Evolutionary conservation across 371 early-diverging fungal genomes (phyloP), one percentile per base, ranked within the genome.

Genomic region (Mortierella sp.): DNA sequence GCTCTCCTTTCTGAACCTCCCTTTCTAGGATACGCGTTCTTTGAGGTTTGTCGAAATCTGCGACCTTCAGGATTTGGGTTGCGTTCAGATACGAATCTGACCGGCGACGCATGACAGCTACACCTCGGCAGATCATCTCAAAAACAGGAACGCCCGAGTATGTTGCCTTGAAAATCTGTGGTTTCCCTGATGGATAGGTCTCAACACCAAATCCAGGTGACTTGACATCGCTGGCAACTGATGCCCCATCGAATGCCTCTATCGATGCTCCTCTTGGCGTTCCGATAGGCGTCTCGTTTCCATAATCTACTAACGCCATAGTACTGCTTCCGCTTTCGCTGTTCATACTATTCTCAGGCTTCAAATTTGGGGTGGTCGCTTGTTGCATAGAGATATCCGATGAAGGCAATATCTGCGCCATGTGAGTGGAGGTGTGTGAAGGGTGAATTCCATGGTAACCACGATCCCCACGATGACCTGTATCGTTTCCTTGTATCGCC

Each of bases 61-160:
- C 97, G 18, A 96, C 96, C 82, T 97, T 97, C 23, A 97, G 83
- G 61, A 97, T 92, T 78, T 97, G 97, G 0, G 97, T 97, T 24
- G 96, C 96, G 78, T 97, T 97, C 48, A 97, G 80, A 72, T 86
- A 96, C 18, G 92, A 91, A 79, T 96, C 96, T 0, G 84, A 67
- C 46, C 84, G 86, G 62, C 97, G 82, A 38, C 94, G 83, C 97
- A 97, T 97, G 38, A 97, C 94, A 10, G 95, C 94, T 3, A 94
- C 86, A 47, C 86, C 88, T 23, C 88, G 87, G 69, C 92, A 92
- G 58, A 87, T 84, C 87, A 94, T 90, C 78, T 96, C 96, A 79
- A 90, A 97, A 4, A 95, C 97, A 0, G 93, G 92, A 9, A 95
- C 87, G 16, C 94, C 93, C n/a, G 95, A 95, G 79, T 96, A 97